Conservation (phyloP, 768 basidiomycete genomes). For the Tylopilus sp. region DNA sequence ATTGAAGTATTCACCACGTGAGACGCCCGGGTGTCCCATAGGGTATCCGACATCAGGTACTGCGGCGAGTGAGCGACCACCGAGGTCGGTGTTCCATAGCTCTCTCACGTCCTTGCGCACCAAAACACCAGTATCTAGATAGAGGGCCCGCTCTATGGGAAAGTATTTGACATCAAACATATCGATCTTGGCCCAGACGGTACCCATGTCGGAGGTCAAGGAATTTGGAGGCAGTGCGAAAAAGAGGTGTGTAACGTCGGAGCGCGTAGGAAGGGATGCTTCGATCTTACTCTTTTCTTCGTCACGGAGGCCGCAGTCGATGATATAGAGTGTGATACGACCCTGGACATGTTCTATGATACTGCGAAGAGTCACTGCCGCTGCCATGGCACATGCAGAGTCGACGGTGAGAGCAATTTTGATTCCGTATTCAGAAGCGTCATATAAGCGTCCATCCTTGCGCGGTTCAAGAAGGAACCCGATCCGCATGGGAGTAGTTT, state of each 20-base stretch:
- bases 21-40: constrained; percentile 40
- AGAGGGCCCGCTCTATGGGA: constrained; percentile 49
- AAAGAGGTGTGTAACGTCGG: constrained; percentile 42
- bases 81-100: constrained; percentile 46
- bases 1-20: constrained; percentile 46
- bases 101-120: constrained; percentile 38
- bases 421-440: constrained; percentile 43
- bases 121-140: constrained; percentile 52
- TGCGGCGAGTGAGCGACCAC: constrained; percentile 42
- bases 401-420: constrained; percentile 46
- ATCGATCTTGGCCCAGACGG: constrained; percentile 51
- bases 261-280: constrained; percentile 23
- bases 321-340: constrained; percentile 46
- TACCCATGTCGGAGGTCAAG: constrained; percentile 27
- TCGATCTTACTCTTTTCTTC: constrained; percentile 35
- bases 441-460: neutral
- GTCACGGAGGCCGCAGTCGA: constrained; percentile 43
- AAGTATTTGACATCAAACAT: constrained; percentile 40
- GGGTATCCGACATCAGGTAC: constrained; percentile 48
- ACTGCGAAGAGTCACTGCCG: constrained; percentile 47
- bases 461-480: constrained; percentile 37
- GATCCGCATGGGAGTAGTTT: constrained; percentile 49
- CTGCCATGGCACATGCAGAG: constrained; percentile 44
- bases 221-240: constrained; percentile 34
- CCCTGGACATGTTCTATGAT: constrained; percentile 33